Evolutionary conservation across 352 stramenopile species (phyloP).

Genomic region (Blastocystis sp.): DNA sequence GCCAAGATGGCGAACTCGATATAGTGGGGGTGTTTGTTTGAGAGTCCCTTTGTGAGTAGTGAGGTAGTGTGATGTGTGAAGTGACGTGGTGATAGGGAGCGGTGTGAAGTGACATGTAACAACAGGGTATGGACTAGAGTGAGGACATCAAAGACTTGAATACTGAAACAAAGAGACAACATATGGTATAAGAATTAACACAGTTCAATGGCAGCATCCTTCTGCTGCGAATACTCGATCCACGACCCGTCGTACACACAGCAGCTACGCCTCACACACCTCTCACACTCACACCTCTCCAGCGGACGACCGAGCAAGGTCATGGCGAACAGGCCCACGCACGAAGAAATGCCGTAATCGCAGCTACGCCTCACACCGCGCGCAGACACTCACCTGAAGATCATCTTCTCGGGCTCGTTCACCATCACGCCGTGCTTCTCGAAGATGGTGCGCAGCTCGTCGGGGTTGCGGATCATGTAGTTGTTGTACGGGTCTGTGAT

Average conservation of each 20-base stretch:
- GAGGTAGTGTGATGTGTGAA: too few relatives aligned
- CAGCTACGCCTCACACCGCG: slow-evolving; percentile 21
- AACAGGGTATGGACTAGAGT: too few relatives aligned
- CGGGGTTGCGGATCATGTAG: slow-evolving; percentile 60
- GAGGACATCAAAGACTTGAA: too few relatives aligned
- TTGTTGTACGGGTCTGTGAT: slow-evolving; percentile 65
- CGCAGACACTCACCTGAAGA: slow-evolving; percentile 9
- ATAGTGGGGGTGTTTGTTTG: slow-evolving; percentile 40
- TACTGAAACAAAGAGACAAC: slow-evolving; percentile 25
- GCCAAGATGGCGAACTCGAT: slow-evolving; percentile 54
- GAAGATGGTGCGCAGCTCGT: slow-evolving; percentile 56
- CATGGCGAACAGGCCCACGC: slow-evolving; percentile 61
- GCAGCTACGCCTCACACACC: slow-evolving; percentile 19
- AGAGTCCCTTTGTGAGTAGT: neutral
- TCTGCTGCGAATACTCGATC: slow-evolving; percentile 52
- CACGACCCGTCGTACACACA: slow-evolving; percentile 60
- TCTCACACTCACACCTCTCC: neutral
- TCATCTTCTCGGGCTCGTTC: slow-evolving; percentile 49
- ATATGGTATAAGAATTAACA: slow-evolving; percentile 24
- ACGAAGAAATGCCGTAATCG: slow-evolving; percentile 64
- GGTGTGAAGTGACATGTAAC: too few relatives aligned
- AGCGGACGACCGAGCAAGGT: slow-evolving; percentile 35
- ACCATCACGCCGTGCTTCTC: slow-evolving; percentile 64
- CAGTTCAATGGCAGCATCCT: slow-evolving; percentile 41
- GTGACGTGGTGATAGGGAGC: too few relatives aligned